phyloP scores from a whole-genome alignment of 208 protist genomes.

The Trypanosomatidae sp. region DNA sequence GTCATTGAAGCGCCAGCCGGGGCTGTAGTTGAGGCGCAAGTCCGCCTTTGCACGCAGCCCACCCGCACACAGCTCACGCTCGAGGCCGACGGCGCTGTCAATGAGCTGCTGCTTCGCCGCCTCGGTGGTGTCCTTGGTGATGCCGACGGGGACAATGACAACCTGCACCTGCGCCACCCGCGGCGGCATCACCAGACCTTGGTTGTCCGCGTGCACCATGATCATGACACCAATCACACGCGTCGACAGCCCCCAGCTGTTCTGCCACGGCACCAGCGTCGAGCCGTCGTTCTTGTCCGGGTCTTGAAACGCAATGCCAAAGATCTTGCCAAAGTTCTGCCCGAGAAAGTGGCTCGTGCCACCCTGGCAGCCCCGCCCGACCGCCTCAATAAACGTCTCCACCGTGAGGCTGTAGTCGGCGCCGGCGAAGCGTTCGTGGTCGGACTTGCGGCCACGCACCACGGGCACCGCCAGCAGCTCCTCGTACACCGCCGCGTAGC shows the following conservation, averaged over 20 bases:
- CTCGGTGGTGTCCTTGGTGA: slow-evolving; percentile 70
- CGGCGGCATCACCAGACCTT: slow-evolving; percentile 97
- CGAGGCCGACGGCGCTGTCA: slow-evolving; percentile 30
- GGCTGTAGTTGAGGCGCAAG: slow-evolving; percentile 91
- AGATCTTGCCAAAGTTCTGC: slow-evolving; percentile 98
- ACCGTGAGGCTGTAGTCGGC: slow-evolving; percentile 97
- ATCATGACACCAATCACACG: slow-evolving; percentile 96
- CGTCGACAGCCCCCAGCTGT: slow-evolving; percentile 98
- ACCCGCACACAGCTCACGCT: slow-evolving; percentile 33
- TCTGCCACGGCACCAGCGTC: slow-evolving; percentile 93
- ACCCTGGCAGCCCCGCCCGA: slow-evolving; percentile 95
- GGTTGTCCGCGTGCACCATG: slow-evolving; percentile 98
- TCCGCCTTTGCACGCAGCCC: slow-evolving; percentile 89
- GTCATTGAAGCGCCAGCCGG: slow-evolving; percentile 97
- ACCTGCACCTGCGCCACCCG: slow-evolving; percentile 93
- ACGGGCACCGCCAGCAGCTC: slow-evolving; percentile 96
- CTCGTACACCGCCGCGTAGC: slow-evolving; percentile 94
- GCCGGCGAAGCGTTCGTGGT: slow-evolving; percentile 99
- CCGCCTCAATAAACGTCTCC: slow-evolving; percentile 96
- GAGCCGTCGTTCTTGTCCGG: slow-evolving; percentile 63
- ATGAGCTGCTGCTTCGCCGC: slow-evolving; percentile 39
- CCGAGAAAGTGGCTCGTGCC: slow-evolving; percentile 94
- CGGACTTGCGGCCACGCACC: slow-evolving; percentile 94
- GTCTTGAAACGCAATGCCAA: slow-evolving; percentile 94
- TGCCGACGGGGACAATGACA: slow-evolving; percentile 87